Conservation (phyloP, 345 rosid genomes). For the Corchorus olitorius region DNA sequence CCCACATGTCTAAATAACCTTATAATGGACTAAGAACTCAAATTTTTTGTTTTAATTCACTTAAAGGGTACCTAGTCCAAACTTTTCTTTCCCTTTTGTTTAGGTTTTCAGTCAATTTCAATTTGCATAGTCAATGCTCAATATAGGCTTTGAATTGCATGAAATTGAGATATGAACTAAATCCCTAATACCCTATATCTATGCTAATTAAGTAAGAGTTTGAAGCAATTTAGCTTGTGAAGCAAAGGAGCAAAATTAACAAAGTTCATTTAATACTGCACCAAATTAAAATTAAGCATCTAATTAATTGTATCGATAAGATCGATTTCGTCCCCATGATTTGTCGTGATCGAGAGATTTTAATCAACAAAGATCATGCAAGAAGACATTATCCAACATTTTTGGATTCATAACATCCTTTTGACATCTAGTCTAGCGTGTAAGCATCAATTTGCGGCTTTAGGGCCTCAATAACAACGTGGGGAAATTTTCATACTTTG, state of each 20-base stretch:
- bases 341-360: slow-evolving; percentile 6
- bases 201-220: slow-evolving; percentile 16
- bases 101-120: slow-evolving; percentile 8
- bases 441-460: slow-evolving; percentile 17
- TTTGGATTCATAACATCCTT: slow-evolving; percentile 18
- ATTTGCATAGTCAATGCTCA: neutral
- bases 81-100: slow-evolving; percentile 6
- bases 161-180: slow-evolving; percentile 14
- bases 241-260: slow-evolving; percentile 7
- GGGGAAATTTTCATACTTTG: neutral
- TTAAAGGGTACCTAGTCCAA: neutral
- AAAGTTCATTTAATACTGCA: slow-evolving; percentile 1
- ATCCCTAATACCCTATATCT: slow-evolving; percentile 1
- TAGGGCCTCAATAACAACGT: slow-evolving; percentile 9
- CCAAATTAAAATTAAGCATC: neutral
- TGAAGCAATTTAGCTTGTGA: neutral
- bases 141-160: slow-evolving; percentile 5
- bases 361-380: neutral
- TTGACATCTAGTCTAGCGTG: slow-evolving; percentile 10
- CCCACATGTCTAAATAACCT: neutral
- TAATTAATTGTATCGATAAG: neutral
- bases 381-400: slow-evolving; percentile 5
- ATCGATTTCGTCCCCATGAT: neutral
- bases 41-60: neutral
- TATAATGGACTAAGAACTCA: neutral